These are phyloP conservation scores for Ceratonia siliqua DNA, from an alignment of 306 rosid species.

Conservation along the genomic window DNA sequence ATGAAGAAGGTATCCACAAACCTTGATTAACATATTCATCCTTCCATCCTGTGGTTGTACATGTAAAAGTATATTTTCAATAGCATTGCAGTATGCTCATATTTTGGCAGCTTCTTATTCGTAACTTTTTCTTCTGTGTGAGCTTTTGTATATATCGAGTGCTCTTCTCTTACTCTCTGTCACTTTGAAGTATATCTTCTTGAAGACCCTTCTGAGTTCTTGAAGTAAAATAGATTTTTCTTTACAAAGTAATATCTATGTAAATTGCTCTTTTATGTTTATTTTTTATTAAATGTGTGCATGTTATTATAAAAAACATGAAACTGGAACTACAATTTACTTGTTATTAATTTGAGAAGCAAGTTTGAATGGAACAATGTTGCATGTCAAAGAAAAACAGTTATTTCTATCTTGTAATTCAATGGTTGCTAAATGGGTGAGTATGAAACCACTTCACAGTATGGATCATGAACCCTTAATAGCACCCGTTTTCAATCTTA, in stretches of 20 bases:
- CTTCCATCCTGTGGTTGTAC: not conserved
- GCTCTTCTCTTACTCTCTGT: not conserved
- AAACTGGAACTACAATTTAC: not conserved
- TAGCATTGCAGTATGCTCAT: not conserved
- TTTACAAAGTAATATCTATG: not conserved
- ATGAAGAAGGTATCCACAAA: slow-evolving; percentile 53
- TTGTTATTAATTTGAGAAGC: not conserved
- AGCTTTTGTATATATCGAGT: not conserved
- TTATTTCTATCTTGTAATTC: slow-evolving; percentile 5
- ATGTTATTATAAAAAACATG: not conserved
- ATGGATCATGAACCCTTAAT: slow-evolving; percentile 6
- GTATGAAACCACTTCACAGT: not conserved
- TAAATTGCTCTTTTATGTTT: not conserved
- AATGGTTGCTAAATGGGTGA: slow-evolving; percentile 8
- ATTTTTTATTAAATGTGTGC: not conserved
- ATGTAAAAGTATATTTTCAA: not conserved
- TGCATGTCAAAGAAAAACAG: not conserved
- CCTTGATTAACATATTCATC: not conserved
- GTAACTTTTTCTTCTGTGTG: not conserved
- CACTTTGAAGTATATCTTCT: not conserved
- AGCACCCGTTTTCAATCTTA: not conserved
- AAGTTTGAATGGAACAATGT: slow-evolving; percentile 7
- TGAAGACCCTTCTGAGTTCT: not conserved
- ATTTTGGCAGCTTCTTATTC: not conserved
- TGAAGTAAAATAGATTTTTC: not conserved